Conservation (phyloP, 2,329 filamentous ascomycete genomes). For the Fusarium sarcochroum region DNA sequence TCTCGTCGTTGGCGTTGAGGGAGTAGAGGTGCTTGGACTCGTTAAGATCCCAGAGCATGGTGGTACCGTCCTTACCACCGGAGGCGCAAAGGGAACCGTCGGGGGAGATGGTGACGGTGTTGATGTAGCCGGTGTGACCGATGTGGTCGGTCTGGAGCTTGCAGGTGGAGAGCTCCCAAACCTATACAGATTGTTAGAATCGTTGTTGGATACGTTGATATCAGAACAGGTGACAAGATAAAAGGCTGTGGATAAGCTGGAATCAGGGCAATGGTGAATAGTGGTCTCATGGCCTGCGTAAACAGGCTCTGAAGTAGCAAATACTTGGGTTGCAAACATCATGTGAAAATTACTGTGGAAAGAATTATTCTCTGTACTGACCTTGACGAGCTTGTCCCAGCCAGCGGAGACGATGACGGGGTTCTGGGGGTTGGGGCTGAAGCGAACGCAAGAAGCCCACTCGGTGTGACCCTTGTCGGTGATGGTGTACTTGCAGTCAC, state of each 20-base stretch:
- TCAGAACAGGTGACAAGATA: slow-evolving; percentile 7
- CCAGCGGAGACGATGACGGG: slow-evolving; percentile 98
- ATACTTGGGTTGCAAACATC: slow-evolving; percentile 98
- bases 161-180: slow-evolving; percentile 99
- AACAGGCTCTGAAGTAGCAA: slow-evolving; percentile 99
- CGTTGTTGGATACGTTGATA: background rate
- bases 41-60: slow-evolving; percentile 99
- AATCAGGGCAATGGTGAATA: slow-evolving; percentile 90
- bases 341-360: slow-evolving; percentile 63
- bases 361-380: slow-evolving; percentile 65
- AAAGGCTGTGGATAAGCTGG: slow-evolving; percentile 39
- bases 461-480: slow-evolving; percentile 99
- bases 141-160: slow-evolving; percentile 99
- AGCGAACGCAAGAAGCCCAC: slow-evolving; percentile 99
- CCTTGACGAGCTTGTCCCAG: slow-evolving; percentile 99
- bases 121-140: slow-evolving; percentile 99
- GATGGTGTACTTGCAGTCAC: slow-evolving; percentile 99
- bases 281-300: slow-evolving; percentile 92
- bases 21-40: slow-evolving; percentile 99
- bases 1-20: slow-evolving; percentile 99
- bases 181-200: slow-evolving; percentile 66
- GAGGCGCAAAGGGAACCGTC: slow-evolving; percentile 99
- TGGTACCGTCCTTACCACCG: slow-evolving; percentile 99
- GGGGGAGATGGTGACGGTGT: slow-evolving; percentile 99
- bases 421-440: slow-evolving; percentile 99